Conservation (phyloP, 192 early-diverging fungal genomes). For the Tieghemiomyces parasiticus region DNA sequence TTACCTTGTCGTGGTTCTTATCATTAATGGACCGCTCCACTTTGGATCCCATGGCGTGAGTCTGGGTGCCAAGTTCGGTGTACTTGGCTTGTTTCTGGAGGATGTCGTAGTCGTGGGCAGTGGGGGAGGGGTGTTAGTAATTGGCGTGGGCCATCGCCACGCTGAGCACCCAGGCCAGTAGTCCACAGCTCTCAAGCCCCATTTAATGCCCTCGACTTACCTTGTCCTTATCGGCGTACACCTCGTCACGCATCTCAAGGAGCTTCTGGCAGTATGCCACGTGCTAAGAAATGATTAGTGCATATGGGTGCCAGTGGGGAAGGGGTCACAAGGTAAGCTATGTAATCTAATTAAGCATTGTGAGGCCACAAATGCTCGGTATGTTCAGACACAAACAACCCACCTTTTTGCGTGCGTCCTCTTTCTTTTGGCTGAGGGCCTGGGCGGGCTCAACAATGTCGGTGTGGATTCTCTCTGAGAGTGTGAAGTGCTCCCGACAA, state of each 20-base stretch:
- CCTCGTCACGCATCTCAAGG: neutral
- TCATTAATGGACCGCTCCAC: neutral
- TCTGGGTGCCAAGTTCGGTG: neutral
- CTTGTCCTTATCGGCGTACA: slow-evolving; percentile 5
- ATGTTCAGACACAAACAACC: too few species aligned
- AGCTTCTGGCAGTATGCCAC: slow-evolving; percentile 1
- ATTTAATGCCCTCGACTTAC: neutral
- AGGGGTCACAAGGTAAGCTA: too few species aligned
- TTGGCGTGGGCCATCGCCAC: too few species aligned
- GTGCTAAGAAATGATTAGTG: too few species aligned
- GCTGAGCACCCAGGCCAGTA: too few species aligned
- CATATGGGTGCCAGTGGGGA: too few species aligned
- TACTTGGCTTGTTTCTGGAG: slow-evolving; percentile 1
- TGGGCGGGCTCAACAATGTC: neutral
- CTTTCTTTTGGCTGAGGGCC: neutral
- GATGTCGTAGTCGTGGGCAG: too few species aligned
- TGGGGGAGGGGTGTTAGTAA: too few species aligned
- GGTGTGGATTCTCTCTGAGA: neutral
- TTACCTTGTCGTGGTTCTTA: slow-evolving; percentile 5
- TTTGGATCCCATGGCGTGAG: neutral
- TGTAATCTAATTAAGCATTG: too few species aligned
- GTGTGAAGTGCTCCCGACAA: neutral
- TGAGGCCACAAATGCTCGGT: too few species aligned
- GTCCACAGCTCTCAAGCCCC: too few species aligned
- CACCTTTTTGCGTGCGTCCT: neutral